phyloP scores from a whole-genome alignment of 1,284 basidiomycete species.

The Leccinum fallax region DNA sequence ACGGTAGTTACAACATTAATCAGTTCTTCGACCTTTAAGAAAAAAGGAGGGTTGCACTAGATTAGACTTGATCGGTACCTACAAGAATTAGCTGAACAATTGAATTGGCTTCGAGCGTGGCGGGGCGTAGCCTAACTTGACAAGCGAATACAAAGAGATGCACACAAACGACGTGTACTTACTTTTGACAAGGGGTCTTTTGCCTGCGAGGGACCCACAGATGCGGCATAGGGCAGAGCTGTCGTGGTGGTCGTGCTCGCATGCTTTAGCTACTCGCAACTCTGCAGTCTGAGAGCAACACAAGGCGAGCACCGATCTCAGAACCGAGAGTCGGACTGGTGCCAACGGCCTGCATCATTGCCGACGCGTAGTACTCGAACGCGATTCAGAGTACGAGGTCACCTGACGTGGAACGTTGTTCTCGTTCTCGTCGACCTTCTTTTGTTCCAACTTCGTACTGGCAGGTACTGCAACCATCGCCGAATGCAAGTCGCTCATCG shows the following conservation, averaged over 20 bases:
- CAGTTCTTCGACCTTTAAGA: not conserved
- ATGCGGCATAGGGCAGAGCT: not conserved
- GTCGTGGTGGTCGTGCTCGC: not conserved
- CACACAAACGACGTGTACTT: not conserved
- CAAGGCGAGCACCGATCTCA: not conserved
- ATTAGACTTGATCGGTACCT: slow-evolving; percentile 8
- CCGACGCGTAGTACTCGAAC: slow-evolving; percentile 14
- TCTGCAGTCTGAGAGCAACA: not conserved
- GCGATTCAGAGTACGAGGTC: not conserved
- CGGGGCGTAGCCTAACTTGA: not conserved
- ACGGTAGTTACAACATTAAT: not conserved
- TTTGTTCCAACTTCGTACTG: not conserved
- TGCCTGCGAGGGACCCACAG: not conserved
- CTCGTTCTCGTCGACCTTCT: not conserved
- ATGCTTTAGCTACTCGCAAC: not conserved
- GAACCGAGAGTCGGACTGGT: slow-evolving; percentile 1
- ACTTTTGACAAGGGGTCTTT: not conserved
- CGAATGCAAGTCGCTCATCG: not conserved
- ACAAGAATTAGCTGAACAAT: not conserved
- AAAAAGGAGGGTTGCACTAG: not conserved
- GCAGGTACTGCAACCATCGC: not conserved
- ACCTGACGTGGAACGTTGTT: slow-evolving; percentile 1
- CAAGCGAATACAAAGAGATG: not conserved
- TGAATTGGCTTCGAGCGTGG: not conserved
- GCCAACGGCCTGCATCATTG: not conserved